Percentiles rank a stretch among this genome's conserved stretches.
phyloP scores from a whole-genome alignment of 2,329 filamentous ascomycete genomes.

The Neoscytalidium dimidiatum region DNA sequence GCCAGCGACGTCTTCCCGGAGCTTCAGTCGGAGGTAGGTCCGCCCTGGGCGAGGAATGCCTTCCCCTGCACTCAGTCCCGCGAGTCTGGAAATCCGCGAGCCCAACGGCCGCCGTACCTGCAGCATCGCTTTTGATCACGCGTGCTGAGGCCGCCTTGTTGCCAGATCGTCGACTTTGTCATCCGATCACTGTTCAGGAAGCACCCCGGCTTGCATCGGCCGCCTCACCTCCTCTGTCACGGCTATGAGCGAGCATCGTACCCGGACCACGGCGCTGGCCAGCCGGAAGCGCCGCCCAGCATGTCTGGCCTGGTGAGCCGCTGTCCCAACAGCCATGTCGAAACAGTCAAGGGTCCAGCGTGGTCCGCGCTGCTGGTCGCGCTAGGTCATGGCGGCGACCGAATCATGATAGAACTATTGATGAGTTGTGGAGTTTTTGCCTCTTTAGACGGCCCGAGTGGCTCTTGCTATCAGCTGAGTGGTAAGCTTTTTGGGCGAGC shows the following conservation, averaged over 20 bases:
- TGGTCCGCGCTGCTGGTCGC: constrained; percentile 78
- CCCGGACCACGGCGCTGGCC: constrained; percentile 30
- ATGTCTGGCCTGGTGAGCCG: constrained; percentile 68
- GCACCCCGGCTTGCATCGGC: constrained; percentile 51
- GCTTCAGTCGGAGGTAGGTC: constrained; percentile 47
- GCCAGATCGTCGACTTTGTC: constrained; percentile 51
- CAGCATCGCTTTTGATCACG: constrained; percentile 19
- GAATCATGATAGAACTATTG: constrained; percentile 75
- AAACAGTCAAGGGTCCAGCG: constrained; percentile 65
- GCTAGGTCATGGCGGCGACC: constrained; percentile 73
- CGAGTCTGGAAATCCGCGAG: constrained; percentile 7
- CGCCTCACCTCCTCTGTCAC: constrained; percentile 78
- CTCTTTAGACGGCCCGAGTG: constrained; percentile 58
- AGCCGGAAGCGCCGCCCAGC: constrained; percentile 40
- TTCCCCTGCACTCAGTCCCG: constrained; percentile 37
- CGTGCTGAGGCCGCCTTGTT: constrained; percentile 30
- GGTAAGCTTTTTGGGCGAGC: constrained; percentile 52
- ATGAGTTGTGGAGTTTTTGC: constrained; percentile 77
- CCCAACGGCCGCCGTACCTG: constrained; percentile 24
- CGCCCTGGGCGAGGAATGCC: constrained; percentile 10
- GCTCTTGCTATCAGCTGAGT: constrained; percentile 77
- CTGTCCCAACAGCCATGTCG: constrained; percentile 70
- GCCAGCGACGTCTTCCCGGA: constrained; percentile 30
- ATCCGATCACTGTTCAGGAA: constrained; percentile 76
- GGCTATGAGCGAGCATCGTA: constrained; percentile 65